phyloP scores from a whole-genome alignment of 257 asterid genomes.

The Primulina tabacum region DNA sequence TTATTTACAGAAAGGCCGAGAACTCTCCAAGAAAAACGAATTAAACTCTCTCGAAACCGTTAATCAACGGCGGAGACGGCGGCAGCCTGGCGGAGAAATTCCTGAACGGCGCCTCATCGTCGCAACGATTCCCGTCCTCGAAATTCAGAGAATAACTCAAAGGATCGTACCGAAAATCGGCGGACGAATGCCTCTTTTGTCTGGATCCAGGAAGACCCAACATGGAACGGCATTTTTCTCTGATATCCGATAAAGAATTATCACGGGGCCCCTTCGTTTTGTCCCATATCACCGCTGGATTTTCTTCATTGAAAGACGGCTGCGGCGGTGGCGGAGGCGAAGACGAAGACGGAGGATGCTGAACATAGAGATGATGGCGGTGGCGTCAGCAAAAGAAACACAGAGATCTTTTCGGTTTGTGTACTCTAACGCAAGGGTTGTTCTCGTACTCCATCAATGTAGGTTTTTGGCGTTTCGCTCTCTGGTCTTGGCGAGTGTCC shows the following conservation, averaged over 20 bases:
- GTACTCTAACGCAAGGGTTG: conserved; percentile 38
- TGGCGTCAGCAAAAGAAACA: conserved; percentile 61
- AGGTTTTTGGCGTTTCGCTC: background rate
- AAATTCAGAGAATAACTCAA: conserved; percentile 72
- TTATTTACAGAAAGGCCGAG: no score
- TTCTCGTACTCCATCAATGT: conserved; percentile 35
- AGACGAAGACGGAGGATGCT: conserved; percentile 9
- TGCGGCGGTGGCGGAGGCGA: conserved; percentile 19
- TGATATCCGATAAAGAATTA: conserved; percentile 37
- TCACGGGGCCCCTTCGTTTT: conserved; percentile 30
- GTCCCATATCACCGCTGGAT: conserved; percentile 50
- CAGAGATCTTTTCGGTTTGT: conserved; percentile 42
- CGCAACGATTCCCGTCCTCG: conserved; percentile 49
- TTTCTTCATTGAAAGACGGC: conserved; percentile 32
- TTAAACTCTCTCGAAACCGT: background rate
- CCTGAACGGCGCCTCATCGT: conserved; percentile 45
- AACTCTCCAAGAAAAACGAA: no score
- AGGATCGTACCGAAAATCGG: conserved; percentile 71
- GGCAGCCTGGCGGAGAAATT: conserved; percentile 59
- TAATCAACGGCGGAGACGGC: conserved; percentile 38
- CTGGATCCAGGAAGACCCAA: conserved; percentile 34
- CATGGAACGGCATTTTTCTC: conserved; percentile 45
- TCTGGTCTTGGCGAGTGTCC: no score
- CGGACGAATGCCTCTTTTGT: conserved; percentile 42
- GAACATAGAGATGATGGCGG: conserved; percentile 25